Base-by-base conservation (phyloP, 2,329 filamentous ascomycete species). In the Fonsecaea erecta region DNA sequence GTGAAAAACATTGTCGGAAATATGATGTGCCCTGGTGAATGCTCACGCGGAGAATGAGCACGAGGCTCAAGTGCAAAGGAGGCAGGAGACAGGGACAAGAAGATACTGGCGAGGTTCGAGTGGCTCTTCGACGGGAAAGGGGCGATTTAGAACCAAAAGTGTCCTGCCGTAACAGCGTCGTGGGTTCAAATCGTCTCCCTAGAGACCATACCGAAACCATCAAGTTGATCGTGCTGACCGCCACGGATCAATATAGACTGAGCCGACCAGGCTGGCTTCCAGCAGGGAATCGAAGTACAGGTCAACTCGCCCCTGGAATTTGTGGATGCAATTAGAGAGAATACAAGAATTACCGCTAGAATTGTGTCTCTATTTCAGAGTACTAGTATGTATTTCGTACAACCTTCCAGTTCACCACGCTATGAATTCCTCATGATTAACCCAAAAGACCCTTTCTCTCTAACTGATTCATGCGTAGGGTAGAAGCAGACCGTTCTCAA, bases 321-420 rank as follows among this genome's bases (percentile, higher is more conserved):
- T 24, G 18, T 18, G 18, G 24, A 48, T 2, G 18, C 37, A 37
- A 55, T 16, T 30, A 48, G 43, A 48, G 18, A 48, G 18, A 26
- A 48, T 11, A 48, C 18, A 48, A 2, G 18, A 24, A 48, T 48
- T 48, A 21, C 21, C 11, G 18, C n/a, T 48, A 12, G 34, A 26
- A 28, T 58, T 58, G 35, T n/a, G 16, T 30, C 48, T 58, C n/a
- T 43, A 5, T 6, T 34, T 28, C 55, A 43, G 37, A 43, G 30
- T 35, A 30, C 37, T 52, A 53, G 57, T 60, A 60, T 60, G 51
- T 61, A 53, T 53, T 40, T 53, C 35, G 58, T 61, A 54, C 51
- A 61, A n/a, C 35, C 34, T 51, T 11, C 21, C 21, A 21, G 34
- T 53, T 51, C 21, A n/a, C 43, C 46, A 24, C 46, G 60, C 37